These are phyloP conservation scores for Claviceps arundinis DNA, from an alignment of 2,329 filamentous ascomycete species.

Conservation along the genomic window DNA sequence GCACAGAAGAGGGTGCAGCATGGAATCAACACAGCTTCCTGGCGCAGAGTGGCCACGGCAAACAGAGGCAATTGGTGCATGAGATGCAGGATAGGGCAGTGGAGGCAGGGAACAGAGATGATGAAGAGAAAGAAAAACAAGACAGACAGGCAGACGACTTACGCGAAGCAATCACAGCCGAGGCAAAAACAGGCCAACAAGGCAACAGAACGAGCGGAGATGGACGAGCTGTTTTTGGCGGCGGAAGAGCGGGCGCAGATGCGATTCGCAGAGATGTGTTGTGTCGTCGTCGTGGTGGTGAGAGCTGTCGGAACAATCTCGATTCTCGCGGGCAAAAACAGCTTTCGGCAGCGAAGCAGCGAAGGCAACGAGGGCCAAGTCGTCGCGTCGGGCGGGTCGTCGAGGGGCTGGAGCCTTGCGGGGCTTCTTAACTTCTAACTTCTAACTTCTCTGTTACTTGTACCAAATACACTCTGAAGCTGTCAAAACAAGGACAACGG, in stretches of 20 bases:
- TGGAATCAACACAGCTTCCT: neutral
- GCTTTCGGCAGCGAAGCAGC: slow-evolving; percentile 3
- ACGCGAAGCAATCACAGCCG: slow-evolving; percentile 26
- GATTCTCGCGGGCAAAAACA: too few species aligned
- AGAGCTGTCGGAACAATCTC: slow-evolving; percentile 13
- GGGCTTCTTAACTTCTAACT: too few species aligned
- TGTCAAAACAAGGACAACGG: too few species aligned
- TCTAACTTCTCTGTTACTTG: too few species aligned
- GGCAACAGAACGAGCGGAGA: slow-evolving; percentile 9
- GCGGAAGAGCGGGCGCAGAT: too few species aligned
- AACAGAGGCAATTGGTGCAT: neutral
- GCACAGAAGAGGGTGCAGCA: neutral
- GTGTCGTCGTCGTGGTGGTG: slow-evolving; percentile 20
- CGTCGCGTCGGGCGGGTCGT: slow-evolving; percentile 3
- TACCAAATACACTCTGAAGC: too few species aligned
- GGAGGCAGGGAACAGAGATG: slow-evolving; percentile 3
- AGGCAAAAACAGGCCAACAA: slow-evolving; percentile 6
- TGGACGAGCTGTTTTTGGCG: neutral
- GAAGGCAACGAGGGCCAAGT: neutral
- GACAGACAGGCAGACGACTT: slow-evolving; percentile 3
- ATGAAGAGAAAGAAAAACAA: neutral
- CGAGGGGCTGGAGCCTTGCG: neutral
- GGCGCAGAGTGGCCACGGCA: neutral
- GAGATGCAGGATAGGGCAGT: neutral
- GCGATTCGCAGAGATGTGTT: slow-evolving; percentile 2